Percentiles rank a stretch among this genome's conserved stretches.
phyloP scores from a whole-genome alignment of 441 rosid genomes.

The Manihot esculenta region DNA sequence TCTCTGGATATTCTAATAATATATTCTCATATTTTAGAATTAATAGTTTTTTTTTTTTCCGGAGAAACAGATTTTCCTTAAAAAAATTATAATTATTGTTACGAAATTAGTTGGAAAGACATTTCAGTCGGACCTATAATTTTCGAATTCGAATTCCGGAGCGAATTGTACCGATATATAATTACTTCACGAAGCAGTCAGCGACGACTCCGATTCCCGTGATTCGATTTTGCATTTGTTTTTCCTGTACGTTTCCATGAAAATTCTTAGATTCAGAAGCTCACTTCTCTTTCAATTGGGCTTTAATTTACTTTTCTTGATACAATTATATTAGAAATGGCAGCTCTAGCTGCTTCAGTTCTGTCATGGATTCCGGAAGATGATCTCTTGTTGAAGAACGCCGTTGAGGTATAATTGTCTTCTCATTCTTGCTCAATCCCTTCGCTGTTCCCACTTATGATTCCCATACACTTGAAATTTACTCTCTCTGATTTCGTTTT shows the following conservation, averaged over 20 bases:
- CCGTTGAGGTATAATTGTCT: conserved; percentile 61
- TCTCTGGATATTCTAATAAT: too few relatives aligned
- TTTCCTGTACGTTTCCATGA: background rate
- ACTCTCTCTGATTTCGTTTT: background rate
- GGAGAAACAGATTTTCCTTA: too few relatives aligned
- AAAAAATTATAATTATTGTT: too few relatives aligned
- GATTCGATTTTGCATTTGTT: background rate
- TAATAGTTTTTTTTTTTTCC: too few relatives aligned
- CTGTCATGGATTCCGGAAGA: conserved; percentile 66
- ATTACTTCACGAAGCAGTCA: too few relatives aligned
- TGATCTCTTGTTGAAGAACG: conserved; percentile 72
- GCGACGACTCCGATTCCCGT: background rate
- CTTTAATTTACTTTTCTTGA: background rate
- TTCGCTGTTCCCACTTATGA: background rate
- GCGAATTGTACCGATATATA: too few relatives aligned
- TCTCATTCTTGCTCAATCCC: background rate
- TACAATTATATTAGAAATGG: conserved; percentile 30
- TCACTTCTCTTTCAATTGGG: background rate
- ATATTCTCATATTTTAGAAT: too few relatives aligned
- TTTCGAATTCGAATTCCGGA: too few relatives aligned
- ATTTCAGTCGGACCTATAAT: too few relatives aligned
- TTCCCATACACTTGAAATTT: background rate
- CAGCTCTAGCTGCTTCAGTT: conserved; percentile 31
- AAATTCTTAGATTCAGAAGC: background rate
- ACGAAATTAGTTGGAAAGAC: too few relatives aligned